phyloP scores from a whole-genome alignment of 768 basidiomycete species.

The Chlorophyllum brunneum region DNA sequence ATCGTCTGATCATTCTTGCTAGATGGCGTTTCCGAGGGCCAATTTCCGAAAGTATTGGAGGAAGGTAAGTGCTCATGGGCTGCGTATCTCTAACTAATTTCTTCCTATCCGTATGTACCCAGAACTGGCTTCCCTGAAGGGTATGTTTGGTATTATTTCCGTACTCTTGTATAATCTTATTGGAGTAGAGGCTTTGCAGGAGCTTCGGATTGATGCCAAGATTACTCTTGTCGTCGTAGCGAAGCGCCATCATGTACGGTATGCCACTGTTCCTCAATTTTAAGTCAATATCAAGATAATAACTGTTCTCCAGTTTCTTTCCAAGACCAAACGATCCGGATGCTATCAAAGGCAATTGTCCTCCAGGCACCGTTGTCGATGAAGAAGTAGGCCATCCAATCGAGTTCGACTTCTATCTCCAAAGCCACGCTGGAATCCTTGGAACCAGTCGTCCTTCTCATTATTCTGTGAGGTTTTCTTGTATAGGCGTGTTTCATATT shows the following conservation, averaged over 20 bases:
- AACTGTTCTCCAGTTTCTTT: constrained; percentile 25
- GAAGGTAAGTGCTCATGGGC: constrained; percentile 27
- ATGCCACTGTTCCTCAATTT: background rate
- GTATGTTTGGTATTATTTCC: constrained; percentile 29
- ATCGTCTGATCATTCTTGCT: constrained; percentile 30
- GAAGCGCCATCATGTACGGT: constrained; percentile 66
- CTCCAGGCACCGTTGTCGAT: constrained; percentile 81
- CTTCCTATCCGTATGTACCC: background rate
- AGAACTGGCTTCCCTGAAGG: constrained; percentile 58
- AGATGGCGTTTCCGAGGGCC: constrained; percentile 56
- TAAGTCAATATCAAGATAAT: constrained; percentile 34
- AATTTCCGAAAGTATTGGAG: constrained; percentile 46
- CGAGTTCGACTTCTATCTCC: constrained; percentile 77
- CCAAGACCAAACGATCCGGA: constrained; percentile 35
- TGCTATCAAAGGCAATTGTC: constrained; percentile 60
- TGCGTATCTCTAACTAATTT: constrained; percentile 16
- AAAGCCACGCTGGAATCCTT: constrained; percentile 72
- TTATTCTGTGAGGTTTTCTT: constrained; percentile 58
- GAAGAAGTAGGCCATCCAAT: constrained; percentile 64
- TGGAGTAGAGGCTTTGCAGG: constrained; percentile 68
- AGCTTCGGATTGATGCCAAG: constrained; percentile 50
- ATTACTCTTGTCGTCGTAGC: constrained; percentile 80
- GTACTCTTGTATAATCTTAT: background rate
- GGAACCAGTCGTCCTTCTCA: constrained; percentile 63
- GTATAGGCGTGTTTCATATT: constrained; percentile 22